phyloP scores from a whole-genome alignment of 306 rosid species.

The Corylus americana region DNA sequence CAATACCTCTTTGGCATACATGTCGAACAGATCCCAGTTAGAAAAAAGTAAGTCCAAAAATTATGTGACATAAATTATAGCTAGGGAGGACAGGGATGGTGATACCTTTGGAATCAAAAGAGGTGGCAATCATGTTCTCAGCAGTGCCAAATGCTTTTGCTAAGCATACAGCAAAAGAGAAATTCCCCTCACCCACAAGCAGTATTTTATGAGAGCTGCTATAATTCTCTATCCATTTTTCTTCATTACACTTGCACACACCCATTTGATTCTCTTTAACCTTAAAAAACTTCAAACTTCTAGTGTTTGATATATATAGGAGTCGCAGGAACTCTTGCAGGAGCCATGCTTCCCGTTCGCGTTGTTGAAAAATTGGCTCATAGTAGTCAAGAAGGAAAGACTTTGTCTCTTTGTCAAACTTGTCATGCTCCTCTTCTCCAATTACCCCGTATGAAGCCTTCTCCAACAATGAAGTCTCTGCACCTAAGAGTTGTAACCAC shows the following conservation, averaged over 20 bases:
- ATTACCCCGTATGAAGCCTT: too few species aligned
- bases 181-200: slow-evolving; percentile 39
- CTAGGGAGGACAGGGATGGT: not conserved
- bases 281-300: not conserved
- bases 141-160: slow-evolving; percentile 33
- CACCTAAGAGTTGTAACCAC: too few species aligned
- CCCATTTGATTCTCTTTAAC: not conserved
- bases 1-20: not conserved
- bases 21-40: too few species aligned
- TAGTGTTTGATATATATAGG: too few species aligned
- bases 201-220: slow-evolving; percentile 23
- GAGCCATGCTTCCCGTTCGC: too few species aligned
- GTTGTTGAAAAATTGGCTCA: too few species aligned
- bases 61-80: not conserved
- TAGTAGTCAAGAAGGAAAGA: too few species aligned
- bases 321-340: too few species aligned
- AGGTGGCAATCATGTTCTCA: slow-evolving; percentile 31
- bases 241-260: not conserved
- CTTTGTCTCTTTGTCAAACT: too few species aligned
- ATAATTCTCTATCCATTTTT: slow-evolving; percentile 28
- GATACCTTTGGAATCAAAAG: slow-evolving; percentile 27
- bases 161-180: slow-evolving; percentile 38
- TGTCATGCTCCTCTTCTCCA: too few species aligned
- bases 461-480: too few species aligned
- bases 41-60: not conserved